phyloP scores from a whole-genome alignment of 73 alveolate genomes.

The Paramecium biaurelia region DNA sequence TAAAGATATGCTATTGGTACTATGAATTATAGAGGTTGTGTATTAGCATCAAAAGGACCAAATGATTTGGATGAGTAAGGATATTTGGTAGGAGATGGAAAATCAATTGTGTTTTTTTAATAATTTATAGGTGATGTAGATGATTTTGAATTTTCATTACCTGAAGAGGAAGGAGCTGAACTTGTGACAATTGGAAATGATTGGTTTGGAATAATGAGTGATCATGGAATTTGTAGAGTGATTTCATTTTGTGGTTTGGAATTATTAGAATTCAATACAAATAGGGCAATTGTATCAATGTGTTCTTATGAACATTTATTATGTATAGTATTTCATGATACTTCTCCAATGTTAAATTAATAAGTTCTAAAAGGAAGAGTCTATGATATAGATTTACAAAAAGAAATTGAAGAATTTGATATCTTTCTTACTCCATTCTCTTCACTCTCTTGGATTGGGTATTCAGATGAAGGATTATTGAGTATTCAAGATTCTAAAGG shows the following conservation, averaged over 20 bases:
- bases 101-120: background rate
- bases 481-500: slow-evolving; percentile 47
- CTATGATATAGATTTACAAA: slow-evolving; percentile 7
- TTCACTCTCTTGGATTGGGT: slow-evolving; percentile 56
- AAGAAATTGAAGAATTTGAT: slow-evolving; percentile 44
- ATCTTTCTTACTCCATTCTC: slow-evolving; percentile 35
- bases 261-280: background rate
- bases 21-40: slow-evolving; percentile 49
- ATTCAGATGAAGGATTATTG: slow-evolving; percentile 60
- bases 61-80: slow-evolving; percentile 7
- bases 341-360: slow-evolving; percentile 25
- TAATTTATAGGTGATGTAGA: background rate
- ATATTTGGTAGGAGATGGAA: slow-evolving; percentile 1
- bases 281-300: slow-evolving; percentile 41
- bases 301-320: slow-evolving; percentile 45
- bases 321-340: slow-evolving; percentile 43
- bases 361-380: slow-evolving; percentile 42
- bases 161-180: slow-evolving; percentile 49
- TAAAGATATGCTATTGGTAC: background rate
- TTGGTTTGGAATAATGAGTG: slow-evolving; percentile 62
- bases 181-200: slow-evolving; percentile 56
- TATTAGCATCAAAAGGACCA: slow-evolving; percentile 36
- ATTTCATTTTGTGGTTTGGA: slow-evolving; percentile 54
- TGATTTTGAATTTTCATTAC: background rate
- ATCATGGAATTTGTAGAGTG: slow-evolving; percentile 46